phyloP scores from a whole-genome alignment of 257 asterid genomes.

The Capsicum baccatum region DNA sequence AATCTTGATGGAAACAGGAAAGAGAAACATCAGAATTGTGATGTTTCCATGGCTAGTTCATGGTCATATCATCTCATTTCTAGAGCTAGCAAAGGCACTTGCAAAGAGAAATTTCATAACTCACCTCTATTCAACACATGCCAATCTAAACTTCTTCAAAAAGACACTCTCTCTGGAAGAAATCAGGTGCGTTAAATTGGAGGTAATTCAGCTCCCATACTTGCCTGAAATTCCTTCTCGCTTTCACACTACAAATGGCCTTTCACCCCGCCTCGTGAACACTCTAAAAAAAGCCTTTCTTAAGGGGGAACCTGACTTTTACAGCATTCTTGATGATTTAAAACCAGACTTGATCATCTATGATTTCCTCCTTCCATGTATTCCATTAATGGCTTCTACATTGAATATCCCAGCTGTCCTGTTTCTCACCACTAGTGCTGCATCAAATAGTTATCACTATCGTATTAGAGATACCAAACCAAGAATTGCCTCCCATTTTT shows the following conservation, averaged over 20 bases:
- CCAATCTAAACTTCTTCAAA: conserved; percentile 50
- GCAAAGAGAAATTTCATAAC: conserved; percentile 49
- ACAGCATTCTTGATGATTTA: conserved; percentile 48
- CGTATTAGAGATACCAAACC: conserved; percentile 24
- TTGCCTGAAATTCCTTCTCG: conserved; percentile 57
- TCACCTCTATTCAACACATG: conserved; percentile 58
- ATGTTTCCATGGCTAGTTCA: conserved; percentile 83
- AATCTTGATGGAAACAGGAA: conserved; percentile 51
- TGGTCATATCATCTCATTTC: conserved; percentile 68
- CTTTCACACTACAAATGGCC: conserved; percentile 70
- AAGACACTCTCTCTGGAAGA: conserved; percentile 42
- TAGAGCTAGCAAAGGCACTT: conserved; percentile 65
- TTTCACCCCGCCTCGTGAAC: conserved; percentile 61
- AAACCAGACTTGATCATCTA: conserved; percentile 66
- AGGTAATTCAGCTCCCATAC: conserved; percentile 57
- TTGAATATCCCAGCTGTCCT: conserved; percentile 53
- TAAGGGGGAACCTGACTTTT: conserved; percentile 47
- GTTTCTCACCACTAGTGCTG: conserved; percentile 53
- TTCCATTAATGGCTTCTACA: conserved; percentile 47
- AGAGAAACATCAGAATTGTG: conserved; percentile 49
- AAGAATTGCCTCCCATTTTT: conserved; percentile 53
- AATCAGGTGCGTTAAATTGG: conserved; percentile 52
- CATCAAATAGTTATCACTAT: conserved; percentile 35
- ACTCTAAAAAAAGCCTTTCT: conserved; percentile 52
- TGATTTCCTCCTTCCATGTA: conserved; percentile 68